These are phyloP conservation scores for Penicillium maclennaniae DNA, from an alignment of 495 filamentous ascomycete genomes.

Conservation along the genomic window DNA sequence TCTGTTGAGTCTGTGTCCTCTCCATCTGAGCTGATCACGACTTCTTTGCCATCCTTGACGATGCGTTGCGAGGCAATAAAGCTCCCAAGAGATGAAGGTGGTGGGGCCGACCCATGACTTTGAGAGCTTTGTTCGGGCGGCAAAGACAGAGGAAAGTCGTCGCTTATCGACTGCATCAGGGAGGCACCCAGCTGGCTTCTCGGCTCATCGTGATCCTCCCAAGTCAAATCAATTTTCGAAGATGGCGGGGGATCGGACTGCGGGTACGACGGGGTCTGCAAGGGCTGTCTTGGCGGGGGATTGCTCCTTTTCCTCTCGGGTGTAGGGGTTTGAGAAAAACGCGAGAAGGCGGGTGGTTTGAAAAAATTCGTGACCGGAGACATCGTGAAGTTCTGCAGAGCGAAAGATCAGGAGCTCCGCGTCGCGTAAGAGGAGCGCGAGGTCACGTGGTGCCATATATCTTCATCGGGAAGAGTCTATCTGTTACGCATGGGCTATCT, in stretches of 20 bases:
- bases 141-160: neutral
- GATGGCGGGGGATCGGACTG: constrained; percentile 33
- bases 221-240: constrained; percentile 22
- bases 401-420: constrained; percentile 12
- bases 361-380: constrained; percentile 39
- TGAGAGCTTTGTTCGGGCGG: constrained; percentile 15
- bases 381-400: constrained; percentile 20
- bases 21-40: constrained; percentile 68
- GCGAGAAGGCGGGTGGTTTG: constrained; percentile 28
- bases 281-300: neutral
- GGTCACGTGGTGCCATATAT: constrained; percentile 18
- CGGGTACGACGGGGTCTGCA: constrained; percentile 25
- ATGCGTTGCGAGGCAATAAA: constrained; percentile 38
- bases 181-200: constrained; percentile 18
- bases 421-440: constrained; percentile 21
- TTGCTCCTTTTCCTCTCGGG: constrained; percentile 3
- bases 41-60: constrained; percentile 44
- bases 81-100: constrained; percentile 20
- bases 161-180: constrained; percentile 2
- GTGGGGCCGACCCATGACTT: constrained; percentile 11
- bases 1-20: constrained; percentile 58
- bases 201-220: constrained; percentile 7
- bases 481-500: neutral
- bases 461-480: neutral
- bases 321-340: constrained; percentile 1